phyloP scores from a whole-genome alignment of 495 filamentous ascomycete genomes.

The Aspergillus nidulans region DNA sequence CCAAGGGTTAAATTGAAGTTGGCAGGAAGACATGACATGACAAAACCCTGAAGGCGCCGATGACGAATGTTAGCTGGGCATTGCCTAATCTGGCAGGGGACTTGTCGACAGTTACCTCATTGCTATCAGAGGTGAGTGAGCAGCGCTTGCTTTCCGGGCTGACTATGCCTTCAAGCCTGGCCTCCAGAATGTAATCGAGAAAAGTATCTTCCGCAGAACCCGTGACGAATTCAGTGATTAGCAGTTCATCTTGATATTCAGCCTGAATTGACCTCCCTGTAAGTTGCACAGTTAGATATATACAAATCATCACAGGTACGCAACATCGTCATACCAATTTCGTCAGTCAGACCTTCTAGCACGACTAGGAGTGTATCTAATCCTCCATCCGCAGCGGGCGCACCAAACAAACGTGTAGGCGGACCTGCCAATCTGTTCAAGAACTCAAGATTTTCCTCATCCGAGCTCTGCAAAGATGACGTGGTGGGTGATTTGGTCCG shows the following conservation, averaged over 20 bases:
- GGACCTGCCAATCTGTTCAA: constrained; percentile 47
- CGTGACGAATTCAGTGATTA: constrained; percentile 5
- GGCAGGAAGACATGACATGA: constrained; percentile 18
- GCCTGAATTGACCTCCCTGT: constrained; percentile 21
- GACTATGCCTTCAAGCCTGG: neutral
- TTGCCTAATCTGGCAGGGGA: neutral
- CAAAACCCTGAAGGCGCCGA: constrained; percentile 14
- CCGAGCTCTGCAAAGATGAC: constrained; percentile 41
- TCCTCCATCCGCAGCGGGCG: constrained; percentile 9
- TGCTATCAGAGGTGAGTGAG: constrained; percentile 6
- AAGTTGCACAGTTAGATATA: neutral
- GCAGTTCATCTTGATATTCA: constrained; percentile 15
- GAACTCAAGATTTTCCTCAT: constrained; percentile 39
- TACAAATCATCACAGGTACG: neutral
- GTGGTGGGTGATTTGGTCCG: constrained; percentile 49
- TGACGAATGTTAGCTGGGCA: neutral
- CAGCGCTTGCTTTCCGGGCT: constrained; percentile 18
- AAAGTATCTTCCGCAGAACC: constrained; percentile 5
- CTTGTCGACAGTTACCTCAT: constrained; percentile 15
- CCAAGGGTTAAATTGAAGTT: constrained; percentile 18
- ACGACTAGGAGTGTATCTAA: constrained; percentile 36
- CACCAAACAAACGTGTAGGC: constrained; percentile 38
- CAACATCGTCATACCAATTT: constrained; percentile 31
- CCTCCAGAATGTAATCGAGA: constrained; percentile 10
- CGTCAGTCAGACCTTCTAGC: constrained; percentile 43